Evolutionary conservation across 192 early-diverging fungal genomes (phyloP), one percentile per base, ranked within the genome.

Genomic region (Radiomyces spectabilis): DNA sequence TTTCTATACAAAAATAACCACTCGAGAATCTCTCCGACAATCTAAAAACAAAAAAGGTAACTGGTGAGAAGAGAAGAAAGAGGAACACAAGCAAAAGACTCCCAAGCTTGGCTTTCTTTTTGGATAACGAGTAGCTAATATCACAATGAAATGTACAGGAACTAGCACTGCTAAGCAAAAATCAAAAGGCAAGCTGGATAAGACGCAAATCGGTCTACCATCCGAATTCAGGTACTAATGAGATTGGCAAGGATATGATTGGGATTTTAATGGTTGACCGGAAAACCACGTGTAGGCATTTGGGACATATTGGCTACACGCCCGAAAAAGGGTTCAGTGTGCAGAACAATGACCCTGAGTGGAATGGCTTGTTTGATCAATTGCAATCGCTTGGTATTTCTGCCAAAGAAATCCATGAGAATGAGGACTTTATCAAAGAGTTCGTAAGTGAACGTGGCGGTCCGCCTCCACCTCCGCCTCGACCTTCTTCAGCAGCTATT

Each of bases 391-490:
- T 83, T 61, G 86, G 82, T 47, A 76, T 90, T 8, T 65, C 62
- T 25, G 42, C 50, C 61, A 79, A 85, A 26, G 79, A 82, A 41
- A 80, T 86, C 38, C 71, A 73, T 27, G 76, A 81, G 44, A 82
- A 85, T 24, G 77, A 81, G 22, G 75, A 77, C 27, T 84, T 87
- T 56, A 82, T 90, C 38, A 70, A 76, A 32, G 62, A 84, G 35
- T 87, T 85, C 75, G 77, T 90, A 9, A 66, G 82, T 27, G 54
- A 80, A 43, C 78, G 78, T 52, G 82, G 83, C 32, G 85, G 83
- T 1, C 62, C 68, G 8, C 48, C 65, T 61, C 4, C 73, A 22
- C 18, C 52, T 13, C 71, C 70, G 42, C 40, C 34, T 7, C 38
- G 44, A 41, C 33, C 66, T 41, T 49, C 60, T 35, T 52, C 63